phyloP scores from a whole-genome alignment of 441 rosid genomes.

The Breynia disticha region DNA sequence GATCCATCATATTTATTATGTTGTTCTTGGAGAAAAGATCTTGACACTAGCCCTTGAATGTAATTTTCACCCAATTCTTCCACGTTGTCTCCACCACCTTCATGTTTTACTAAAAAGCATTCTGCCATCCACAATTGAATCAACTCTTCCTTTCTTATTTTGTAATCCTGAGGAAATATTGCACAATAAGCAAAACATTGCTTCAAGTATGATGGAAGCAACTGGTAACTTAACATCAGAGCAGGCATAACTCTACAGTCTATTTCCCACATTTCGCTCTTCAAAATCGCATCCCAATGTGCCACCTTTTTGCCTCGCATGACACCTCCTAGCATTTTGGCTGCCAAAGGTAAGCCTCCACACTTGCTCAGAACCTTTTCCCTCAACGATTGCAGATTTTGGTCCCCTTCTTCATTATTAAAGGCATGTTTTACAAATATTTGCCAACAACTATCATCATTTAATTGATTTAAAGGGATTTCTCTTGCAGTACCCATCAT shows the following conservation, averaged over 20 bases:
- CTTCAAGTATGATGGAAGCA: conserved; percentile 12
- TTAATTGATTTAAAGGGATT: background rate
- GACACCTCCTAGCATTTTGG: conserved; percentile 10
- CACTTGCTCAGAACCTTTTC: conserved; percentile 6
- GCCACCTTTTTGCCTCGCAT: background rate
- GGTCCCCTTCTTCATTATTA: background rate
- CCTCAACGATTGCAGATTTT: conserved; percentile 6
- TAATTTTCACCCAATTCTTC: conserved; percentile 11
- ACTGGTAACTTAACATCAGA: conserved; percentile 9
- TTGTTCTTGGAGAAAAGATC: conserved; percentile 12
- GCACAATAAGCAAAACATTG: conserved; percentile 16
- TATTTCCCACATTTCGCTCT: conserved; percentile 8
- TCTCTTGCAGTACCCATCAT: background rate
- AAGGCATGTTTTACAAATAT: conserved; percentile 10
- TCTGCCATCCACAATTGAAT: conserved; percentile 15
- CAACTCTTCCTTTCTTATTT: conserved; percentile 4
- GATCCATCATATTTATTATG: background rate
- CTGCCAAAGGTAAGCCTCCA: conserved; percentile 12
- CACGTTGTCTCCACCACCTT: background rate
- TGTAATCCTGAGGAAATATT: conserved; percentile 10
- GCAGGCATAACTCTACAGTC: conserved; percentile 5
- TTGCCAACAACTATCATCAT: conserved; percentile 7
- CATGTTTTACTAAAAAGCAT: conserved; percentile 3
- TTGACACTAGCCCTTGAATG: conserved; percentile 10
- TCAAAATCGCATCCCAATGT: conserved; percentile 7